Evolutionary conservation across 2,329 filamentous ascomycete species (phyloP), one percentile per base, ranked within the genome.

Genomic region (Sclerotinia spermophila): DNA sequence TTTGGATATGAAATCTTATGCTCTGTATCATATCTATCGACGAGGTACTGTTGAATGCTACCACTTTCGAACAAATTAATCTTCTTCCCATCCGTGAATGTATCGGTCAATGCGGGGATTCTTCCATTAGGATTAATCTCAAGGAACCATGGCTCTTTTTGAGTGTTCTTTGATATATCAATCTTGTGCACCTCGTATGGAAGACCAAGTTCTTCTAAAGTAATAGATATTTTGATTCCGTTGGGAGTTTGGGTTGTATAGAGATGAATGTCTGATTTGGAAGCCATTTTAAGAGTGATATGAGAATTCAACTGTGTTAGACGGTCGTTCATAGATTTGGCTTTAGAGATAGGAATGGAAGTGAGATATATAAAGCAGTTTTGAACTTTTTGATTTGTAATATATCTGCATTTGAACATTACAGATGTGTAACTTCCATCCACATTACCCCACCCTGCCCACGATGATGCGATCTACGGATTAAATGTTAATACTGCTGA

Each of bases 101-200:
- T 92, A 81, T 97, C 94, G 11, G 92, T 96, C 66, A 97, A 77
- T 71, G 94, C 94, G 5, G 94, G 94, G 76, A 97, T 97, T 75
- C 94, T 91, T 74, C 94, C 94, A 80, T 97, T 97, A 74, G 94
- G 94, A 82, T 97, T 97, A 82, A 97, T 96, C 67, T 90, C 89
- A 40, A 96, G 86, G 82, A 95, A 97, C 93, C 92, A 96, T 24
- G 87, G 88, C 80, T 95, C 87, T 77, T 96, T 96, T 77, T 96
- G 93, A n/a, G 83, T 86, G 79, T 93, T 92, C 73, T 92, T 91
- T 73, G 80, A 83, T 71, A 96, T 86, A n/a, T 91, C 86, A 77
- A 96, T 89, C 58, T 86, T 84, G 67, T 90, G 86, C 58, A 89
- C 87, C 81, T 93, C 89, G 83, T 97, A 97, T n/a, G 90, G 87